Conservation (phyloP, 139 green algal genomes). For the Chlamydomonas sp. region DNA sequence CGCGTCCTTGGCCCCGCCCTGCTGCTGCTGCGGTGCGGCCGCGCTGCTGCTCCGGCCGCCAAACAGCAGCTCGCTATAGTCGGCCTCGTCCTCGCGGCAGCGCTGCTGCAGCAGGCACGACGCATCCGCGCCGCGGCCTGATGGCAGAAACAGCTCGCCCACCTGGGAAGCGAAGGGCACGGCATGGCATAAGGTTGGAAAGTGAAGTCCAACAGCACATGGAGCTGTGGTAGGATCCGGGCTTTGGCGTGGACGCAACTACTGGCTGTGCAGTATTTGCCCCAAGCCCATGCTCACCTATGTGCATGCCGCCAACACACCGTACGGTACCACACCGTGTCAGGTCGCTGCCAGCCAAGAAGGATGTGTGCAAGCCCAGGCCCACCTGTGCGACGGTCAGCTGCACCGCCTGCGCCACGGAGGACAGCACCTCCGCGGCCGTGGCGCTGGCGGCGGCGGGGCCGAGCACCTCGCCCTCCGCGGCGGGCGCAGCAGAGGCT, state of each 20-base stretch:
- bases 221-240: too few relatives aligned
- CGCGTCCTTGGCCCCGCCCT: not conserved
- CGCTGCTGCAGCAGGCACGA: constrained; percentile 57
- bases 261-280: too few relatives aligned
- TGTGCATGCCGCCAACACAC: not conserved
- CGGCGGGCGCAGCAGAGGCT: not conserved
- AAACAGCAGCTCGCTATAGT: constrained; percentile 70
- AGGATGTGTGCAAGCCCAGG: not conserved
- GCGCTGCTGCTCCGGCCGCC: constrained; percentile 21
- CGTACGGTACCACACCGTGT: not conserved
- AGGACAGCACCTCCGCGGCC: constrained; percentile 37
- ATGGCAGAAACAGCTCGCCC: constrained; percentile 81
- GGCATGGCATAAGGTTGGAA: not conserved
- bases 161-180: constrained; percentile 47
- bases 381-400: constrained; percentile 56
- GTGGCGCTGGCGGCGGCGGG: not conserved
- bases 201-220: not conserved
- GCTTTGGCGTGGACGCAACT: too few relatives aligned
- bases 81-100: constrained; percentile 56
- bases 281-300: too few relatives aligned
- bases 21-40: not conserved
- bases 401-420: constrained; percentile 58
- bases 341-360: not conserved
- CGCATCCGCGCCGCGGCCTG: constrained; percentile 36
- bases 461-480: not conserved